These are phyloP conservation scores for Linnemannia zychae DNA, from an alignment of 192 early-diverging fungal genomes.

Conservation along the genomic window DNA sequence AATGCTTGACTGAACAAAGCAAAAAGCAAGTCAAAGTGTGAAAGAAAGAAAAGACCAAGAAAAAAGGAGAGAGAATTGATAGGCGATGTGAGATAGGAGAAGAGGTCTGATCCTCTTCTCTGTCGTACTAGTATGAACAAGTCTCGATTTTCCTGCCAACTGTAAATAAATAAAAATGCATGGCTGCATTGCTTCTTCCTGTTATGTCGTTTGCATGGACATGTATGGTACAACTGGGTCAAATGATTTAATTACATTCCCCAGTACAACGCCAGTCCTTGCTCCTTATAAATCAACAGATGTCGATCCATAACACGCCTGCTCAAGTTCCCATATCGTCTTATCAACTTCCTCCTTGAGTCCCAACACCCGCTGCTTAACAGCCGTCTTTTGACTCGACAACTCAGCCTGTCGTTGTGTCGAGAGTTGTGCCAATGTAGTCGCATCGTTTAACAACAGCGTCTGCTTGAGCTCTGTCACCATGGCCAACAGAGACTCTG, in stretches of 20 bases:
- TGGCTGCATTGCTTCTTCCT: background rate
- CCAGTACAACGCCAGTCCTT: conserved; percentile 2
- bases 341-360: conserved; percentile 59
- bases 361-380: conserved; percentile 55
- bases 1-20: conserved; percentile 39
- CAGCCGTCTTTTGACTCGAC: conserved; percentile 55
- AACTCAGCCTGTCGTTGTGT: conserved; percentile 52
- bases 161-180: background rate
- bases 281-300: background rate
- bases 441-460: conserved; percentile 64
- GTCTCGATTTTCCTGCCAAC: background rate
- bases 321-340: conserved; percentile 65
- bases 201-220: no score
- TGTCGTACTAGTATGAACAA: background rate
- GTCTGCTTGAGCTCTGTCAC: conserved; percentile 68
- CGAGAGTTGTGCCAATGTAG: conserved; percentile 57
- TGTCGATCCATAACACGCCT: conserved; percentile 53
- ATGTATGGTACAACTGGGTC: conserved; percentile 20
- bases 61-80: background rate
- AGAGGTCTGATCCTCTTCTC: background rate
- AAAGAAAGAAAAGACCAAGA: background rate
- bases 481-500: conserved; percentile 62
- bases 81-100: background rate
- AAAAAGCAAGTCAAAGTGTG: background rate
- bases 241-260: background rate